phyloP scores from a whole-genome alignment of 805 yeast genomes.

The Priceomyces haplophilus region DNA sequence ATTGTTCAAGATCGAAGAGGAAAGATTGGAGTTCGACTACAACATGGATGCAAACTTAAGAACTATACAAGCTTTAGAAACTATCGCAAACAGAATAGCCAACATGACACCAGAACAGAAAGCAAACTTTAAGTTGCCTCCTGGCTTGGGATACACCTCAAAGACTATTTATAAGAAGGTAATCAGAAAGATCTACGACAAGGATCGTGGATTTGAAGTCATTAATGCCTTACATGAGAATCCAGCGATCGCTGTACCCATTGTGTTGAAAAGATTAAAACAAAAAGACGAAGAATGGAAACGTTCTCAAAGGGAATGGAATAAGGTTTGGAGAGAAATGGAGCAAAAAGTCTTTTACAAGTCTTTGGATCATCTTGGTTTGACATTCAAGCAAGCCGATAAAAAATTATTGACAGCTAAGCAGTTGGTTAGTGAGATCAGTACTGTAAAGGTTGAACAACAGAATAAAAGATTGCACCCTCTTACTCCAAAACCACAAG shows the following conservation, averaged over 20 bases:
- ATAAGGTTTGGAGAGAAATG: slow-evolving; percentile 97
- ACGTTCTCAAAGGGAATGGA: slow-evolving; percentile 97
- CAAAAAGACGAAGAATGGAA: slow-evolving; percentile 99
- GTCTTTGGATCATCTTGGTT: slow-evolving; percentile 90
- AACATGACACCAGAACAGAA: slow-evolving; percentile 91
- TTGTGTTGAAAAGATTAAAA: slow-evolving; percentile 85
- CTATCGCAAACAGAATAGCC: slow-evolving; percentile 89
- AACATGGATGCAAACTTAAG: slow-evolving; percentile 93
- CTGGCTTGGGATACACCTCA: slow-evolving; percentile 91
- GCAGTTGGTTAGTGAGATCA: slow-evolving; percentile 85
- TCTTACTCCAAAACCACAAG: slow-evolving; percentile 80
- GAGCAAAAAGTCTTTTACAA: slow-evolving; percentile 93
- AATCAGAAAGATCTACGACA: slow-evolving; percentile 86
- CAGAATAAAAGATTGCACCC: slow-evolving; percentile 83
- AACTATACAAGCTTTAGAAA: slow-evolving; percentile 92
- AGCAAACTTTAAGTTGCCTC: slow-evolving; percentile 79
- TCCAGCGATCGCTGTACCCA: slow-evolving; percentile 93
- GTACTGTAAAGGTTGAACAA: slow-evolving; percentile 89
- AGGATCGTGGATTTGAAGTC: slow-evolving; percentile 93
- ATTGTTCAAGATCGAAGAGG: slow-evolving; percentile 91
- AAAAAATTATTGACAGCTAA: slow-evolving; percentile 87
- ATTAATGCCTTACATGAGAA: slow-evolving; percentile 93
- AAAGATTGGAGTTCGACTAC: slow-evolving; percentile 94
- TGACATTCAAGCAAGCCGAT: slow-evolving; percentile 95
- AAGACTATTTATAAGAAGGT: slow-evolving; percentile 91